phyloP scores from a whole-genome alignment of 805 yeast species.

The Naumovozyma castellii region DNA sequence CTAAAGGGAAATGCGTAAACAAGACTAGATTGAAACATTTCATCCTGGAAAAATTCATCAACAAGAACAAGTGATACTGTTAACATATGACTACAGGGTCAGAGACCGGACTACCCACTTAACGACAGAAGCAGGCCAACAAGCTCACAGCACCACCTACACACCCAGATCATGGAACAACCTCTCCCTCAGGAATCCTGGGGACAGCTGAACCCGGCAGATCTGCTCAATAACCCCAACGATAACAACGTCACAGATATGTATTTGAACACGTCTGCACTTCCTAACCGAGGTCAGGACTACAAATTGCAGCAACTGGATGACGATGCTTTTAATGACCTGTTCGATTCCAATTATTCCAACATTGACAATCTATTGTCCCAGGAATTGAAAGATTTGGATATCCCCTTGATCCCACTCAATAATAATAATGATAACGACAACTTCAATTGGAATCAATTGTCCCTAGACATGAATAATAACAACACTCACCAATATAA shows the following conservation, averaged over 20 bases:
- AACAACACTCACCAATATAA: conserved; percentile 5
- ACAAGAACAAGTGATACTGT: too few relatives aligned
- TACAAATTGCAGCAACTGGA: background rate
- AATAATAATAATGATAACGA: background rate
- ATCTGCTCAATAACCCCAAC: too few relatives aligned
- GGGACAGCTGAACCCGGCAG: too few relatives aligned
- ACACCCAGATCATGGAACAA: too few relatives aligned
- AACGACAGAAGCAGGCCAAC: too few relatives aligned
- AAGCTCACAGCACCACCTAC: too few relatives aligned
- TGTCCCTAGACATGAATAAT: background rate
- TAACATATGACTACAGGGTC: too few relatives aligned
- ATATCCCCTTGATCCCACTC: conserved; percentile 40
- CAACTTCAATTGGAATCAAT: conserved; percentile 16
- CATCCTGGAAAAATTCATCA: too few relatives aligned
- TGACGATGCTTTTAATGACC: conserved; percentile 32
- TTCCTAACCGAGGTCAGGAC: background rate
- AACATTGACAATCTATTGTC: conserved; percentile 48
- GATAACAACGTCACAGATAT: conserved; percentile 1
- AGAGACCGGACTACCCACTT: too few relatives aligned
- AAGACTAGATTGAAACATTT: background rate
- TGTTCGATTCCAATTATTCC: conserved; percentile 38
- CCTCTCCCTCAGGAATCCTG: too few relatives aligned
- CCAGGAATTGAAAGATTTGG: conserved; percentile 53
- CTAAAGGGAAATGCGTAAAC: conserved; percentile 1
- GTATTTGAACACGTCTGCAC: background rate